A percentile compares a stretch with the other conserved stretches of the same genome.
Conservation (phyloP, 371 early-diverging fungal species). For the Chytridium lagenaria region DNA sequence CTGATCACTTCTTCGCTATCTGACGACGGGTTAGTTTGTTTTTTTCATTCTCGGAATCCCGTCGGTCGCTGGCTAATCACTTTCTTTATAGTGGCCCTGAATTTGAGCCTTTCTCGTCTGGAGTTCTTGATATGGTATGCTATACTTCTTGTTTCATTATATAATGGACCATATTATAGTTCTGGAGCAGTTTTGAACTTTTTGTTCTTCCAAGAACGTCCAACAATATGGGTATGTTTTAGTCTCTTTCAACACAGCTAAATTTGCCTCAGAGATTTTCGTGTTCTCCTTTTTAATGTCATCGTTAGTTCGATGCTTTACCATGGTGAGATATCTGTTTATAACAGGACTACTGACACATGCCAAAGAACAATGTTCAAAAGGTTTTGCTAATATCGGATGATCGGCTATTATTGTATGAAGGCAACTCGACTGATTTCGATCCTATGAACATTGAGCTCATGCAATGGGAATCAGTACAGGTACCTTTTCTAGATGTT, state of each 20-base stretch:
- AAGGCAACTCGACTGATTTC: constrained; percentile 71
- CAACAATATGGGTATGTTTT: neutral
- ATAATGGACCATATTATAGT: neutral
- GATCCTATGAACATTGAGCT: constrained; percentile 76
- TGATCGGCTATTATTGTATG: constrained; percentile 75
- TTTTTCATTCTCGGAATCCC: constrained; percentile 18
- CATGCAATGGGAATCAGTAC: constrained; percentile 78
- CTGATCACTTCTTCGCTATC: constrained; percentile 66
- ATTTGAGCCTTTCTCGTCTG: neutral
- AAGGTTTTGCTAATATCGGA: constrained; percentile 72
- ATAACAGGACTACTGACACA: neutral
- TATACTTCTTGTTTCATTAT: neutral
- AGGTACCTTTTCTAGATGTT: constrained; percentile 49
- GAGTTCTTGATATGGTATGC: constrained; percentile 1
- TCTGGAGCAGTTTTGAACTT: constrained; percentile 16
- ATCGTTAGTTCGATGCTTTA: constrained; percentile 6
- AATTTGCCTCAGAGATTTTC: constrained; percentile 8
- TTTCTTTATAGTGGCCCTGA: neutral
- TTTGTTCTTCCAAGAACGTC: neutral
- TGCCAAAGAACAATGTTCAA: constrained; percentile 68
- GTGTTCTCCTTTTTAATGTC: constrained; percentile 20
- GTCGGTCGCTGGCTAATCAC: no score
- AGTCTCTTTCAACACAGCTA: no score
- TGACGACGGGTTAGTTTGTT: constrained; percentile 53
- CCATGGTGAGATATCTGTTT: constrained; percentile 5